These are phyloP conservation scores for Setaria viridis DNA, from an alignment of 202 grass and related monocot genomes.

Conservation along the genomic window DNA sequence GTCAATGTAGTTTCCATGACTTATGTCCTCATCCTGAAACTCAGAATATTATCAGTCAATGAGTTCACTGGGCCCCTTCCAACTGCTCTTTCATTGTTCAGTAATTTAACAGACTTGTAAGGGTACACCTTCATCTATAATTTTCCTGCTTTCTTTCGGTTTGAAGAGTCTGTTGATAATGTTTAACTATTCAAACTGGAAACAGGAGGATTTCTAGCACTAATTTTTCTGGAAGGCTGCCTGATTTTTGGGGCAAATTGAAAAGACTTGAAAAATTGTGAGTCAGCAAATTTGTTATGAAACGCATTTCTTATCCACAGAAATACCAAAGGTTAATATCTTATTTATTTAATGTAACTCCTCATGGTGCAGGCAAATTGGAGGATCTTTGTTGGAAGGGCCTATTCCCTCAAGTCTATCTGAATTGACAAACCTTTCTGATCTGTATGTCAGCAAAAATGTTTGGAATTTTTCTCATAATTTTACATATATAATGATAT, in stretches of 20 bases:
- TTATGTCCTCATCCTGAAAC: slow-evolving; percentile 27
- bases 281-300: slow-evolving; percentile 43
- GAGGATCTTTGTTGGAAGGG: slow-evolving; percentile 77
- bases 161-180: slow-evolving; percentile 10
- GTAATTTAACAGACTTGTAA: slow-evolving; percentile 86
- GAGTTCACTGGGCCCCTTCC: slow-evolving; percentile 81
- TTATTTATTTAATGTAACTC: slow-evolving; percentile 21
- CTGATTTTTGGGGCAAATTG: slow-evolving; percentile 70
- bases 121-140: slow-evolving; percentile 37
- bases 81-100: slow-evolving; percentile 63
- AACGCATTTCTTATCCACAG: background rate
- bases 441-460: slow-evolving; percentile 65
- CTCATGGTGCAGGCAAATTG: slow-evolving; percentile 67
- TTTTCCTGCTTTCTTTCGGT: slow-evolving; percentile 23
- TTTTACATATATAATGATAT: slow-evolving; percentile 23
- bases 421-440: slow-evolving; percentile 63
- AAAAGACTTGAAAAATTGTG: slow-evolving; percentile 84
- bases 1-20: slow-evolving; percentile 13
- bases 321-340: slow-evolving; percentile 1
- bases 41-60: slow-evolving; percentile 83
- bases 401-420: slow-evolving; percentile 77
- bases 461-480: slow-evolving; percentile 10
- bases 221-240: slow-evolving; percentile 80
- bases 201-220: slow-evolving; percentile 86
- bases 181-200: slow-evolving; percentile 38